These are phyloP conservation scores for Scenedesmus sp. DNA, from an alignment of 163 green algal species.

Conservation along the genomic window DNA sequence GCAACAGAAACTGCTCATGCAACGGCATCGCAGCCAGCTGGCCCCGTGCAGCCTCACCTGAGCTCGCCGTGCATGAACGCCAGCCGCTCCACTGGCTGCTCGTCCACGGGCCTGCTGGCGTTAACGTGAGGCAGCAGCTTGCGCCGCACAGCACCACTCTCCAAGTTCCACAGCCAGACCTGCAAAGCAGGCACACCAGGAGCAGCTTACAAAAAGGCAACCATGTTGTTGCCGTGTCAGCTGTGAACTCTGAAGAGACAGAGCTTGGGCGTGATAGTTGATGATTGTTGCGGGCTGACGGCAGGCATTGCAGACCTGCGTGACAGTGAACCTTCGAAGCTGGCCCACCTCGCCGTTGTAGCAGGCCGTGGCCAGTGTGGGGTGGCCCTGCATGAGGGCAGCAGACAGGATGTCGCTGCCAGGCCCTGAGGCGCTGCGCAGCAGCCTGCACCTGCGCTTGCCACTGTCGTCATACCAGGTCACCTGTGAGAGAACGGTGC, in stretches of 20 bases:
- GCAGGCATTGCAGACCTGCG: neutral
- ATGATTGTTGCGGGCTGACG: too few relatives aligned
- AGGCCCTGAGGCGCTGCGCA: constrained; percentile 11
- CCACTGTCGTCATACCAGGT: constrained; percentile 40
- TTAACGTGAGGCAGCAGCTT: constrained; percentile 29
- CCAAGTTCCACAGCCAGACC: constrained; percentile 47
- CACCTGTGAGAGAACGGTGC: neutral
- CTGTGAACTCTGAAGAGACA: too few relatives aligned
- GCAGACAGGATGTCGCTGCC: constrained; percentile 24
- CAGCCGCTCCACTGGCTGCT: constrained; percentile 34
- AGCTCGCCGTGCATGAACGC: constrained; percentile 27
- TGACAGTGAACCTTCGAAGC: neutral
- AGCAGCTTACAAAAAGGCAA: neutral
- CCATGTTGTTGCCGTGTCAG: too few relatives aligned
- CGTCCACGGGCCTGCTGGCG: neutral
- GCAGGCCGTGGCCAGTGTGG: constrained; percentile 36
- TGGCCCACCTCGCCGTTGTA: constrained; percentile 34
- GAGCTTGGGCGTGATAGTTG: too few relatives aligned
- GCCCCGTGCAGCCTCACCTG: neutral
- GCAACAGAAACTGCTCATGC: neutral
- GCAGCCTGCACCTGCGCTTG: constrained; percentile 1
- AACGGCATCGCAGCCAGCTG: neutral
- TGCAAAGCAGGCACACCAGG: neutral
- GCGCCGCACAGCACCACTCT: constrained; percentile 29
- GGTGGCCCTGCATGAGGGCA: constrained; percentile 29